Evolutionary conservation across 1,139 yeast genomes (phyloP), one percentile per base, ranked within the genome.

Genomic region (Candida pseudocylindracea): DNA sequence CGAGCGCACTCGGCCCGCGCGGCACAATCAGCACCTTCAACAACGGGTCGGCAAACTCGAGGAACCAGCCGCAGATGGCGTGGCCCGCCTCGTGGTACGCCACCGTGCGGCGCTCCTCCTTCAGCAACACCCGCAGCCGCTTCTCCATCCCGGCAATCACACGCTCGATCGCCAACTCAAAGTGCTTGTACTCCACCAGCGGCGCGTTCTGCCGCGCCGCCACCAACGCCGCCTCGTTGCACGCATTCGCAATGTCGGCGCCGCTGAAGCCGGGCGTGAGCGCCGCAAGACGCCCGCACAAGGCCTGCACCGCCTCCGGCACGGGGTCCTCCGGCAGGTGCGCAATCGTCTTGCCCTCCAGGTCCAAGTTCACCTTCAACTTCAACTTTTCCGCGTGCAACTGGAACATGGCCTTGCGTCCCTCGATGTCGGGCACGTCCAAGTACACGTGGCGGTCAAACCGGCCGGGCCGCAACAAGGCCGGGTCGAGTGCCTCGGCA

Each of bases 31-130:
- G 80, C 12, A 88, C 98, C 55, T 88, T 88, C 41, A 88, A 66
- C 39, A 88, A 59, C 8, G 98, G 98, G 48, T 83, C 93, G 2
- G 96, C 94, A 53, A 65, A 66, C 54, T 72, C 68, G 45, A 88
- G 63, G 49, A 57, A 83, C 98, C 98, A 88, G 10, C 98, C 98
- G 55, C 96, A 85, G 37, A 88, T 72, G 4, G 98, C 98, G 53
- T 88, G 98, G 0, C 98, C 98, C 2, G 98, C 98, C 54, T 88
- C 98, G 49, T 88, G 98, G 48, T 80, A 91, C 0, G 98, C 98
- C 36, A 88, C 95, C 32, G 81, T 71, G 39, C 59, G 71, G 53
- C 81, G 79, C 53, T 88, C 95, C 37, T 78, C 88, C 6, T 76
- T 72, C 26, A 78, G 70, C 40, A 88, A 60, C 9, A 88, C 72